Evolutionary conservation across 2,329 filamentous ascomycete genomes (phyloP), one percentile per base, ranked within the genome.

Genomic region (Aspergillus fructus): DNA sequence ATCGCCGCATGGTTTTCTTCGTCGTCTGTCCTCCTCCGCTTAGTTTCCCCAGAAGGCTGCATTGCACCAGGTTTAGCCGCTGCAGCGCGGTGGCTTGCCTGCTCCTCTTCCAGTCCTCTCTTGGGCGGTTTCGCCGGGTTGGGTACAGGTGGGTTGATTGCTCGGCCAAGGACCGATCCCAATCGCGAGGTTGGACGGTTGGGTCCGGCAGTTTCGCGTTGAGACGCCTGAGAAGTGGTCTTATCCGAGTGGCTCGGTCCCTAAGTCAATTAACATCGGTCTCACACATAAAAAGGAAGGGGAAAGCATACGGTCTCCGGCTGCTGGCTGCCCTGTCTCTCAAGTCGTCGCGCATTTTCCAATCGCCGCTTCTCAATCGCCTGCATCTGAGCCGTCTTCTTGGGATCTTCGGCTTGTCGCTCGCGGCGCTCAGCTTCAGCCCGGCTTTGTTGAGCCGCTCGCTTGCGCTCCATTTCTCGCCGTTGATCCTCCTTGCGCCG

Each of bases 401-500:
- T 90, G 1, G 84, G 79, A 64, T 90, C 87, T 15, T 84, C 81
- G 43, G 69, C 74, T 59, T 77, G 71, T 62, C 79, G 71, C 64
- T 81, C 78, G 53, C 77, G 72, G 58, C 72, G 70, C 56, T 81
- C 78, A 7, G 81, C 80, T 62, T 85, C 81, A 61, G 85, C 84
- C 23, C 83, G 81, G 56, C 87, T 85, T 54, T 84, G 71, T 54
- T 73, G 69, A 51, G 84, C 85, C 48, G 85, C 84, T 58, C 89
- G 83, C 76, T 92, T 91, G 48, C 89, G 86, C 70, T 96, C 91
- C 34, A 89, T 78, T 66, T 96, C 90, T 15, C 87, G 84, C 74
- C 96, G 96, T 39, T 89, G 87, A 19, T 96, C 90, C 8, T 88
- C 87, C 68, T 91, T 93, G 49, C 88, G 85, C 66, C 92, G 87